Conservation (phyloP, 805 yeast species). For the Vanderwaltozyma verrucispora region DNA sequence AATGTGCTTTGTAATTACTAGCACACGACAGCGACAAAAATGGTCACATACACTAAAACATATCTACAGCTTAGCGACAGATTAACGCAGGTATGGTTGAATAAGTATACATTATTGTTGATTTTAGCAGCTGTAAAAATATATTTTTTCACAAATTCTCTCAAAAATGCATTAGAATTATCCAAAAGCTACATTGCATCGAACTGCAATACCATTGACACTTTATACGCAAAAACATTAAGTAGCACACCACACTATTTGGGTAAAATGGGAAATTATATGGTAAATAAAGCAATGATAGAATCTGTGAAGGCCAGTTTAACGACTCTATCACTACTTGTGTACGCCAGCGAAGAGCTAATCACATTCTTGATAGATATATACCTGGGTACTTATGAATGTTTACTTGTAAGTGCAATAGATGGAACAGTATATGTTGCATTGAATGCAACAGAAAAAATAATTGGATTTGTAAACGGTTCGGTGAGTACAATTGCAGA, state of each 20-base stretch:
- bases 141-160: slow-evolving; percentile 40
- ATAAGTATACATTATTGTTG: slow-evolving; percentile 49
- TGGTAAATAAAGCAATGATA: slow-evolving; percentile 39
- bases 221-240: slow-evolving; percentile 22
- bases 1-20: no score
- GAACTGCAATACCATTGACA: slow-evolving; percentile 41
- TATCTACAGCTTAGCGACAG: slow-evolving; percentile 44
- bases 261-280: slow-evolving; percentile 42
- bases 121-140: slow-evolving; percentile 52
- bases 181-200: slow-evolving; percentile 31
- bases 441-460: slow-evolving; percentile 55
- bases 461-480: slow-evolving; percentile 50
- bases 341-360: slow-evolving; percentile 50
- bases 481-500: slow-evolving; percentile 45
- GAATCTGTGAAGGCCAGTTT: slow-evolving; percentile 39
- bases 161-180: slow-evolving; percentile 33
- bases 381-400: slow-evolving; percentile 77
- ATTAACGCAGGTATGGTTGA: slow-evolving; percentile 56
- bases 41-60: slow-evolving; percentile 1
- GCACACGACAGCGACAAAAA: neutral
- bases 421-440: slow-evolving; percentile 67
- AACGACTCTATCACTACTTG: slow-evolving; percentile 33
- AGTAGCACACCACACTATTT: slow-evolving; percentile 47
- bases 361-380: slow-evolving; percentile 58
- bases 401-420: slow-evolving; percentile 65